Evolutionary conservation across 192 early-diverging fungal species (phyloP).

Genomic region (Coemansia sp.): DNA sequence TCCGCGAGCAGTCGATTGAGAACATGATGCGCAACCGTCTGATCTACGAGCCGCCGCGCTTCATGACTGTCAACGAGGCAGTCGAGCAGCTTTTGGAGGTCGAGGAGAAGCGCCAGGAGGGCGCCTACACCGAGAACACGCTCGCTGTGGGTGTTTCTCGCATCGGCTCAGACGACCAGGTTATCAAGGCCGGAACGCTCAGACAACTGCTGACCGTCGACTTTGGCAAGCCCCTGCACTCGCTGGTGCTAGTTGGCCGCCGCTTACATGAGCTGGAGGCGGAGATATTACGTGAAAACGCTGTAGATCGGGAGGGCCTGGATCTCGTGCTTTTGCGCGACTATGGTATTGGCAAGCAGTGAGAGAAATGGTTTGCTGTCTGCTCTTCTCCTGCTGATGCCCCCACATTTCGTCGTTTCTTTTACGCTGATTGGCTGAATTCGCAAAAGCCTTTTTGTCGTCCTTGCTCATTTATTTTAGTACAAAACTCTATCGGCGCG

Average conservation of each 20-base stretch:
- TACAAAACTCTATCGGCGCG: background rate
- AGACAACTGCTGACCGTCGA: slow-evolving; percentile 76
- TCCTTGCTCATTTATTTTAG: background rate
- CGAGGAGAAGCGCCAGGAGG: slow-evolving; percentile 71
- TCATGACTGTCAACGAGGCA: slow-evolving; percentile 94
- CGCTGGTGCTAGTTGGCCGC: slow-evolving; percentile 82
- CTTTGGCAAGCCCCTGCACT: slow-evolving; percentile 93
- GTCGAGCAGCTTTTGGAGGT: slow-evolving; percentile 90
- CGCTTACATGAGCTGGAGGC: slow-evolving; percentile 91
- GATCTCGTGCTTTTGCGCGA: slow-evolving; percentile 63
- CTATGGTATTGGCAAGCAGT: slow-evolving; percentile 51
- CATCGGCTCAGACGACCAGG: slow-evolving; percentile 77
- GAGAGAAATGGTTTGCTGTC: background rate
- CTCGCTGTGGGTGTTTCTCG: slow-evolving; percentile 90
- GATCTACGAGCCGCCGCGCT: slow-evolving; percentile 97
- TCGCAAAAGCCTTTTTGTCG: background rate
- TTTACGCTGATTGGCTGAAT: background rate
- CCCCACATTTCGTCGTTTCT: background rate
- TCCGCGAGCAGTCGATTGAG: slow-evolving; percentile 94
- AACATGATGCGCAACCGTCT: slow-evolving; percentile 88
- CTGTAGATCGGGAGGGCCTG: slow-evolving; percentile 61
- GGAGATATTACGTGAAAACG: slow-evolving; percentile 76
- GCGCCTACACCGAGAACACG: slow-evolving; percentile 71
- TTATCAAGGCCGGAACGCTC: slow-evolving; percentile 83
- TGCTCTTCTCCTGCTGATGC: background rate